Evolutionary conservation across 129 eudicot species (phyloP).

Genomic region (Silybum marianum): DNA sequence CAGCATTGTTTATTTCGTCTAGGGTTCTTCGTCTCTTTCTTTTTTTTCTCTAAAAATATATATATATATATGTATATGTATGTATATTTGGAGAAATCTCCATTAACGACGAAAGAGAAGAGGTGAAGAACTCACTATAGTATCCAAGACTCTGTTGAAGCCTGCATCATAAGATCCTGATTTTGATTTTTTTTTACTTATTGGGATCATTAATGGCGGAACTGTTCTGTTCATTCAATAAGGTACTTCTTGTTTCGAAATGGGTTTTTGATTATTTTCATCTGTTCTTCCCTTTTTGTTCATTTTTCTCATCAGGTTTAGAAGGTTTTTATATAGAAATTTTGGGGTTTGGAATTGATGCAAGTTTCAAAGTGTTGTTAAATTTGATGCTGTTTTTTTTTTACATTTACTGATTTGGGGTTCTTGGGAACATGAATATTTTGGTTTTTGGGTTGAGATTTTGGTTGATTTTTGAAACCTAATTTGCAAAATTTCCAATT

Average conservation of each 20-base stretch:
- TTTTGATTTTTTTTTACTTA: neutral
- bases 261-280: neutral
- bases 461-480: neutral
- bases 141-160: neutral
- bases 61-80: neutral
- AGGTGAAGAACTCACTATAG: constrained; percentile 8
- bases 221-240: constrained; percentile 29
- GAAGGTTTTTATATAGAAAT: neutral
- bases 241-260: constrained; percentile 17
- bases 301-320: neutral
- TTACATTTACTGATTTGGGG: constrained; percentile 21
- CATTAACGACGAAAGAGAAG: constrained; percentile 1
- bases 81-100: constrained; percentile 20
- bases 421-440: neutral
- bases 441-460: constrained; percentile 11
- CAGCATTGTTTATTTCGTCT: constrained; percentile 38
- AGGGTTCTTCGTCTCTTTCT: constrained; percentile 19
- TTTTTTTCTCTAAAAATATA: constrained; percentile 14
- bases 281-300: neutral
- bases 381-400: neutral
- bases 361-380: neutral
- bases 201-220: constrained; percentile 27
- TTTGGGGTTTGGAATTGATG: neutral
- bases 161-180: constrained; percentile 26
- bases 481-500: neutral